Base-by-base conservation (phyloP, 345 rosid genomes). In the Murraya koenigii region DNA sequence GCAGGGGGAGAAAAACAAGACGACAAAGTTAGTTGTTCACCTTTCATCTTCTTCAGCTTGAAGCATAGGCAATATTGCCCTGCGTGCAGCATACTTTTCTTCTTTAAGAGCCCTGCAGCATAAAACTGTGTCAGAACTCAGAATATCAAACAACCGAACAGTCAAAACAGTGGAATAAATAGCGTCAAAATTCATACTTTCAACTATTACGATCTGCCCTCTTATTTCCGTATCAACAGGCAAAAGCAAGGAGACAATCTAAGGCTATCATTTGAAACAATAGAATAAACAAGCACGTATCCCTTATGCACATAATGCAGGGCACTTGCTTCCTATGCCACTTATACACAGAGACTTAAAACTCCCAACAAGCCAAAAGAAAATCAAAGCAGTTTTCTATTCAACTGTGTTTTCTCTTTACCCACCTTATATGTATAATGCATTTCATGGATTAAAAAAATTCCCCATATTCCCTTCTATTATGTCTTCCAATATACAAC, bases 1-100 rank as follows among this genome's bases (percentile, higher is more conserved):
- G 39, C 19, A 1, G 41, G 33, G 2, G 55, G 5, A 7, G 14
- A 8, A 30, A 41, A 65, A 66, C 20, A 28, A 20, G 75, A 10
- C 62, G 15, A 6, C 49, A n/a, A 65, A 33, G 55, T 33, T 47
- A 30, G 23, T 33, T 38, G 10, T 32, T 30, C 80, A 96, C 99
- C 99, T 89, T 88, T 96, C 98, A 78, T 96, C 99, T 88, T 96
- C 99, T 88, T 96, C 99, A 49, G 97, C 99, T 88, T 96, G 99
- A 77, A 96, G 98, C 70, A 92, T 23, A 8, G 99, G 99, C 74
- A 96, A 77, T 78, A 96, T 88, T 23, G 98, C 89, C 78, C 92
- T 87, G 17, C 99, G 97, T 30, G 98, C 91, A 75, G 97, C 90
- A 78, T 87, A 94, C 80, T 96, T 96, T 86, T 96, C 99, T 84